These are phyloP conservation scores for Dianthus caryophyllus DNA, from an alignment of 148 eudicot genomes.

Conservation along the genomic window DNA sequence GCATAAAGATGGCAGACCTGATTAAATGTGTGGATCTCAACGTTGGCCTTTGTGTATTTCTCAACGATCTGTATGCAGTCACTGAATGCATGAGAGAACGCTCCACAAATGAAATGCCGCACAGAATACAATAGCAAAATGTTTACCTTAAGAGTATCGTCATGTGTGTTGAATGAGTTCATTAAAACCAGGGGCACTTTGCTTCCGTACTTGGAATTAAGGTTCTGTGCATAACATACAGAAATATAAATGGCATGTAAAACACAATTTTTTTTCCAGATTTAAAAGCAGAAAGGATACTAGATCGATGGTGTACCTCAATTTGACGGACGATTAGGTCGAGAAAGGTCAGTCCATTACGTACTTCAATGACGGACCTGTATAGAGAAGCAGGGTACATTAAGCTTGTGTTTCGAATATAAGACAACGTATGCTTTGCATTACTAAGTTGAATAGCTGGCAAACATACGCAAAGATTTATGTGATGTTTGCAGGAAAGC, in stretches of 20 bases:
- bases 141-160: slow-evolving; percentile 78
- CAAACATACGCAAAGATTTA: background rate
- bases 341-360: slow-evolving; percentile 82
- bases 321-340: slow-evolving; percentile 88
- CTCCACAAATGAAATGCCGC: slow-evolving; percentile 2
- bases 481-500: background rate
- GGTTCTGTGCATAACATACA: slow-evolving; percentile 37
- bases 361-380: slow-evolving; percentile 96
- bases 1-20: slow-evolving; percentile 49
- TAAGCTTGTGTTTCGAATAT: background rate
- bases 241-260: slow-evolving; percentile 17
- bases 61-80: slow-evolving; percentile 67
- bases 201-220: slow-evolving; percentile 83
- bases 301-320: slow-evolving; percentile 52
- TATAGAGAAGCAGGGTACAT: slow-evolving; percentile 6
- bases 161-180: slow-evolving; percentile 99
- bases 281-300: background rate
- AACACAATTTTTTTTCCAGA: background rate
- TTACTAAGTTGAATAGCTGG: background rate
- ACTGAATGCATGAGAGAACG: slow-evolving; percentile 12
- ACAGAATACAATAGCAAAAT: background rate
- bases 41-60: slow-evolving; percentile 61
- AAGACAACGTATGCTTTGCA: background rate
- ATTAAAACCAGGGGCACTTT: slow-evolving; percentile 86
- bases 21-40: slow-evolving; percentile 91